These are phyloP conservation scores for Aethionema arabicum DNA, from an alignment of 345 rosid species.

Conservation along the genomic window DNA sequence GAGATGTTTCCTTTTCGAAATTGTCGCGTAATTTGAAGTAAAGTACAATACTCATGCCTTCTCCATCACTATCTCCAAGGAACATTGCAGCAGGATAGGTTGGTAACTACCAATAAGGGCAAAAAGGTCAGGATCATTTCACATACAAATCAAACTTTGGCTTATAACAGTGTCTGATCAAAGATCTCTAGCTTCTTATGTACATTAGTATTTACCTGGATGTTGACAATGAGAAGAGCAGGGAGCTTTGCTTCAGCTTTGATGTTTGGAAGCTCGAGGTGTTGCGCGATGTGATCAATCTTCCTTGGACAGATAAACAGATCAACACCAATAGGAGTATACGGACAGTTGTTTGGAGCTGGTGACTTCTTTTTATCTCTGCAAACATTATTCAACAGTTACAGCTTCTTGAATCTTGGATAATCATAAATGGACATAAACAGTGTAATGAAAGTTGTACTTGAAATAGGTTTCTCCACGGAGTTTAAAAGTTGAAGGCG, in stretches of 20 bases:
- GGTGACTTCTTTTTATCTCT: slow-evolving; percentile 81
- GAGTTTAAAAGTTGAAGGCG: slow-evolving; percentile 69
- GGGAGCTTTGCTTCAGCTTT: slow-evolving; percentile 65
- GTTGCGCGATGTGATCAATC: slow-evolving; percentile 88
- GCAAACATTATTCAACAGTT: slow-evolving; percentile 35
- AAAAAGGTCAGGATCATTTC: slow-evolving; percentile 4
- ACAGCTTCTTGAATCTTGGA: background rate
- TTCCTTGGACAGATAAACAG: slow-evolving; percentile 71
- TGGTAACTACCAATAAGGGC: slow-evolving; percentile 58
- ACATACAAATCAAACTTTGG: slow-evolving; percentile 1
- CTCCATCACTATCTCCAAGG: slow-evolving; percentile 83
- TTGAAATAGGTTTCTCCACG: slow-evolving; percentile 70
- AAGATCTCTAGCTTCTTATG: background rate
- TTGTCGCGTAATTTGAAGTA: slow-evolving; percentile 70
- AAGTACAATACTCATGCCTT: slow-evolving; percentile 91
- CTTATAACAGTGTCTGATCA: background rate
- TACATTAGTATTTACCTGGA: slow-evolving; percentile 55
- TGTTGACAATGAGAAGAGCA: slow-evolving; percentile 83
- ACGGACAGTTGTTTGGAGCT: slow-evolving; percentile 62
- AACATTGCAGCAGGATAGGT: slow-evolving; percentile 93
- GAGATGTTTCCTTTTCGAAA: slow-evolving; percentile 60
- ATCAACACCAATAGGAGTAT: slow-evolving; percentile 77
- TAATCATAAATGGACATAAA: background rate
- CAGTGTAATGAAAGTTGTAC: slow-evolving; percentile 31
- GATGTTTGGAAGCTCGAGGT: slow-evolving; percentile 78